Evolutionary conservation across 106 monocot genomes (phyloP), one percentile per base, ranked within the genome.

Genomic region (Phalaenopsis aphrodite): DNA sequence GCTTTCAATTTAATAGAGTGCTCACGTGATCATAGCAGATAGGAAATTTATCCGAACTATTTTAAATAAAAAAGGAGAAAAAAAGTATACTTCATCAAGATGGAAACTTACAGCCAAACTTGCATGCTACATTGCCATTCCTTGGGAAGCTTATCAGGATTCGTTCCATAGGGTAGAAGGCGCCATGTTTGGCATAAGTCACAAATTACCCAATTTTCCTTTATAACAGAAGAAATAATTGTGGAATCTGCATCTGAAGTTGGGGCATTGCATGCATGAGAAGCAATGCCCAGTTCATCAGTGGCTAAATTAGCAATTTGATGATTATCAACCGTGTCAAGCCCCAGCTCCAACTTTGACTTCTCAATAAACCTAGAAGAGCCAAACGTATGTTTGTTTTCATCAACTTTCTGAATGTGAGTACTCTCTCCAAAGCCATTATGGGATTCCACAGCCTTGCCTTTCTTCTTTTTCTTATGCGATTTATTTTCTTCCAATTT

Each of bases 161-260:
- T 67, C 5, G 67, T 79, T 77, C 87, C 83, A 84, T 85, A 87
- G 10, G 93, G 90, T 80, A 90, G 85, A 14, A 93, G 87, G 68
- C 93, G 88, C 93, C 93, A 93, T 74, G 85, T 88, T 39, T 87
- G 81, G 68, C 93, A 93, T 74, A 41, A 85, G 66, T 93, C 93
- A 84, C 93, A 93, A 39, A 73, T 58, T 10, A 93, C 93, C 93
- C 93, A 93, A 76, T 82, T 72, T 15, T 93, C 93, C 24, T 92
- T 73, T 85, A 92, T 87, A 84, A 81, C 85, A 15, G 87, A 83
- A 75, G 83, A 71, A 55, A 80, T 55, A 45, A 82, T 79, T 8
- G 78, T 42, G 42, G 77, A 77, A 84, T 75, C 78, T 84, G 81
- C 82, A 56, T 80, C 83, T 47, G 81, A 52, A 66, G 43, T 55